These are phyloP conservation scores for Solanum rostratum DNA, from an alignment of 257 asterid genomes.

Conservation along the genomic window DNA sequence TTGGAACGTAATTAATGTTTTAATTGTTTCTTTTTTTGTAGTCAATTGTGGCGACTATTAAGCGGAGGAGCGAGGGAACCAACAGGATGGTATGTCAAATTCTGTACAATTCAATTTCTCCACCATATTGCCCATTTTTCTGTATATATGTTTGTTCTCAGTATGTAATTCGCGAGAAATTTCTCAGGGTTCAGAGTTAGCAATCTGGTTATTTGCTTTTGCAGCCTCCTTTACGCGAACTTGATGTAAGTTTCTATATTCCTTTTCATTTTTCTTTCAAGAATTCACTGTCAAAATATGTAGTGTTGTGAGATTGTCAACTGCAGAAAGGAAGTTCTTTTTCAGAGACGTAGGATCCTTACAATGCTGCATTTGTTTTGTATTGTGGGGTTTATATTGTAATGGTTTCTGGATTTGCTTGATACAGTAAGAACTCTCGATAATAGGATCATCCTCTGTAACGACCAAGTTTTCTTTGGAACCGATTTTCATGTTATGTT, in stretches of 20 bases:
- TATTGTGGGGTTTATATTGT: neutral
- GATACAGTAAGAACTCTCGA: neutral
- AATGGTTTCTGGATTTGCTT: neutral
- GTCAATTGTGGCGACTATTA: constrained; percentile 61
- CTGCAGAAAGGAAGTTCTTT: neutral
- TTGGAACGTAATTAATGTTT: neutral
- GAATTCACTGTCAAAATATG: neutral
- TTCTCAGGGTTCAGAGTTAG: neutral
- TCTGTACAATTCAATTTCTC: neutral
- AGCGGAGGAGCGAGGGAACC: constrained; percentile 77
- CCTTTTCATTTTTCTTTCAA: neutral
- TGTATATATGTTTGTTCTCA: neutral
- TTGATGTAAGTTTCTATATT: neutral
- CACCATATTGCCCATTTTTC: neutral
- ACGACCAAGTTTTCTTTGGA: neutral
- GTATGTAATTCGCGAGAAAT: neutral
- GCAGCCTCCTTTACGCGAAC: neutral
- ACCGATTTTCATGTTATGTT: neutral
- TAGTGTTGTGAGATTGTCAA: neutral
- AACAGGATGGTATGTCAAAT: constrained; percentile 33
- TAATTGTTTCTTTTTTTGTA: neutral
- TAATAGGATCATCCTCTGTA: neutral
- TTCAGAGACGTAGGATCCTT: neutral
- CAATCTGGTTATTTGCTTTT: neutral
- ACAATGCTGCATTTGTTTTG: neutral